These are phyloP conservation scores for Candida koratica DNA, from an alignment of 805 yeast genomes.

Conservation along the genomic window DNA sequence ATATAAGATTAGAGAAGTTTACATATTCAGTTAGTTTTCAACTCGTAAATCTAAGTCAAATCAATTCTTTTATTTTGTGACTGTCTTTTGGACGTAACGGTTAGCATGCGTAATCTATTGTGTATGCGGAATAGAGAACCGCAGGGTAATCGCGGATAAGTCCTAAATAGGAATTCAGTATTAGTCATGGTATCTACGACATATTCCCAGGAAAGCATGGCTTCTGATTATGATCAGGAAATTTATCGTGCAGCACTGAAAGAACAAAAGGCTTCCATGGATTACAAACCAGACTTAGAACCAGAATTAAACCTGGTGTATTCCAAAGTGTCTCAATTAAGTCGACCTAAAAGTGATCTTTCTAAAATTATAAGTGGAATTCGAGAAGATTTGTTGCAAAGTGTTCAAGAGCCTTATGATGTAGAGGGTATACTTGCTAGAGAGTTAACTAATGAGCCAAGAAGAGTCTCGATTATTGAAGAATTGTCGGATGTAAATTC, in stretches of 20 bases:
- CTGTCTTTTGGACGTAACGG: too few relatives aligned
- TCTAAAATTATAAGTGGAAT: conserved; percentile 7
- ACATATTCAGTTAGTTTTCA: too few relatives aligned
- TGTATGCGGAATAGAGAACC: neutral
- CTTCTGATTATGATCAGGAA: neutral
- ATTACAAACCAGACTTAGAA: neutral
- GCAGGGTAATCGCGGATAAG: neutral
- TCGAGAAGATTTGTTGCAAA: conserved; percentile 2
- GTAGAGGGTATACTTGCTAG: conserved; percentile 2
- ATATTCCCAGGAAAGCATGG: neutral
- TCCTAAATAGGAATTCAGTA: neutral
- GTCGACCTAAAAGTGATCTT: conserved; percentile 6
- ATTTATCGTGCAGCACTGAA: neutral
- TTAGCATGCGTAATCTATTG: too few relatives aligned
- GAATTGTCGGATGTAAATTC: neutral
- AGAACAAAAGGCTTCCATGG: neutral
- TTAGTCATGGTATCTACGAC: neutral
- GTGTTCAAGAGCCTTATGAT: neutral
- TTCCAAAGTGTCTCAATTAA: neutral
- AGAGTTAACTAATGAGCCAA: conserved; percentile 6
- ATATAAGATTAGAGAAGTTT: too few relatives aligned
- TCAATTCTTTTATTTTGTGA: too few relatives aligned
- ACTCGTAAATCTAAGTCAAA: too few relatives aligned
- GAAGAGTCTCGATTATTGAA: neutral
- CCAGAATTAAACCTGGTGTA: neutral